Evolutionary conservation across 805 yeast species (phyloP).

Genomic region (Kazachstania bromeliacearum): DNA sequence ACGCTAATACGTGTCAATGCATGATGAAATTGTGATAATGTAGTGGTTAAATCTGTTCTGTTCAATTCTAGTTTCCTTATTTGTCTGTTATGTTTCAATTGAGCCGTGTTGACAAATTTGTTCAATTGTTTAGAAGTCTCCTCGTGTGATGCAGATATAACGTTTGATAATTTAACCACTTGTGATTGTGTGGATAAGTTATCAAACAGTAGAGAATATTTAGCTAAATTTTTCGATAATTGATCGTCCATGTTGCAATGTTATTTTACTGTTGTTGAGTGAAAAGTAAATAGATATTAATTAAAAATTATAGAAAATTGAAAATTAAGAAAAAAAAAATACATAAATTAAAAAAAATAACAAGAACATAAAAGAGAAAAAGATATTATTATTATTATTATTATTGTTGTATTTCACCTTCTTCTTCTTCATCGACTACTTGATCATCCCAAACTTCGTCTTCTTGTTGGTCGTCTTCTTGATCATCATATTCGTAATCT

Average conservation of each 20-base stretch:
- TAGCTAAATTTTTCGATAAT: slow-evolving; percentile 21
- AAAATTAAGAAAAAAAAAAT: neutral
- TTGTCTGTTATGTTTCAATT: slow-evolving; percentile 16
- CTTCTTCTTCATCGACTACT: neutral
- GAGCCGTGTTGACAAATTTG: slow-evolving; percentile 16
- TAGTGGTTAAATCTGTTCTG: slow-evolving; percentile 54
- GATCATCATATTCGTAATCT: slow-evolving; percentile 41
- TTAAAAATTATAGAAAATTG: neutral
- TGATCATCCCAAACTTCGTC: slow-evolving; percentile 3
- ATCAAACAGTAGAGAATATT: slow-evolving; percentile 19
- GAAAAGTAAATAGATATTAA: neutral
- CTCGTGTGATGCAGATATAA: slow-evolving; percentile 15
- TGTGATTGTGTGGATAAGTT: slow-evolving; percentile 26
- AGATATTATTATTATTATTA: too few relatives aligned
- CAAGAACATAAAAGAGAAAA: neutral
- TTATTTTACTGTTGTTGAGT: neutral
- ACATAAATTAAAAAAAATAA: neutral
- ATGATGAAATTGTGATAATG: slow-evolving; percentile 47
- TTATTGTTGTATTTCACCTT: neutral
- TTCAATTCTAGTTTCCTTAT: slow-evolving; percentile 45
- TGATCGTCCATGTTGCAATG: slow-evolving; percentile 13
- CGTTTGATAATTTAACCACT: slow-evolving; percentile 17
- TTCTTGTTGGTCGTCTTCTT: slow-evolving; percentile 33
- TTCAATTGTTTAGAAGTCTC: slow-evolving; percentile 13
- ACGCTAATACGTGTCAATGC: slow-evolving; percentile 44